phyloP scores from a whole-genome alignment of 2,329 filamentous ascomycete species.

The Sporothrix inflata region DNA sequence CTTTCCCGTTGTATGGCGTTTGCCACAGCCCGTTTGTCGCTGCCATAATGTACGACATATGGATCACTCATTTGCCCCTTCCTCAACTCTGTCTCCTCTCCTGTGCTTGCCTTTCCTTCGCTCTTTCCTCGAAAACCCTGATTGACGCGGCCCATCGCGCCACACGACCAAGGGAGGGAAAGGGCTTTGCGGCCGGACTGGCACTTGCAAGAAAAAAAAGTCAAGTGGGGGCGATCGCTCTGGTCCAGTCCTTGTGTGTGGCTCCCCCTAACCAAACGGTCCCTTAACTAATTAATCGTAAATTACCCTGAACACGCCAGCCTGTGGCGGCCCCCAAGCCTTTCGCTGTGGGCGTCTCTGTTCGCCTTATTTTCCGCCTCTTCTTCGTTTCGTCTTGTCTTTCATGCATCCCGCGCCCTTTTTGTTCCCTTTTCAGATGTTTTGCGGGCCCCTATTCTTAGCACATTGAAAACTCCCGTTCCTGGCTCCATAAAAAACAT shows the following conservation, averaged over 20 bases:
- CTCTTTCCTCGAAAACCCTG: conserved; percentile 9
- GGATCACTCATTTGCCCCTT: neutral
- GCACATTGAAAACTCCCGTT: conserved; percentile 9
- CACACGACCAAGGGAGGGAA: neutral
- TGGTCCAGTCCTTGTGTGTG: conserved; percentile 1
- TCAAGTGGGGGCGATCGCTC: conserved; percentile 13
- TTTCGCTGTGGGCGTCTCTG: neutral
- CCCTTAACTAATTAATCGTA: conserved; percentile 13
- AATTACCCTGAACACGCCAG: conserved; percentile 4
- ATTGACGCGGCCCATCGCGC: neutral
- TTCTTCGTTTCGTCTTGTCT: conserved; percentile 8
- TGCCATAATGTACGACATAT: neutral
- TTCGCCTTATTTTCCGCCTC: neutral
- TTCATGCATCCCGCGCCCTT: neutral
- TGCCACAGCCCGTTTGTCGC: neutral
- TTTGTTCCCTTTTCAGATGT: conserved; percentile 8
- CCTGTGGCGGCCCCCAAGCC: neutral
- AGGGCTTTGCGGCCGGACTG: neutral
- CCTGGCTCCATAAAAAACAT: neutral
- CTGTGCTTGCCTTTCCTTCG: neutral
- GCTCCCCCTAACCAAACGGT: neutral
- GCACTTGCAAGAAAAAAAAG: neutral
- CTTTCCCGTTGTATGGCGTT: conserved; percentile 2
- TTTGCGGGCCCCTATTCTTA: conserved; percentile 22
- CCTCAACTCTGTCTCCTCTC: neutral